phyloP scores from a whole-genome alignment of 1,284 basidiomycete genomes.

The Apiotrichum gracile region DNA sequence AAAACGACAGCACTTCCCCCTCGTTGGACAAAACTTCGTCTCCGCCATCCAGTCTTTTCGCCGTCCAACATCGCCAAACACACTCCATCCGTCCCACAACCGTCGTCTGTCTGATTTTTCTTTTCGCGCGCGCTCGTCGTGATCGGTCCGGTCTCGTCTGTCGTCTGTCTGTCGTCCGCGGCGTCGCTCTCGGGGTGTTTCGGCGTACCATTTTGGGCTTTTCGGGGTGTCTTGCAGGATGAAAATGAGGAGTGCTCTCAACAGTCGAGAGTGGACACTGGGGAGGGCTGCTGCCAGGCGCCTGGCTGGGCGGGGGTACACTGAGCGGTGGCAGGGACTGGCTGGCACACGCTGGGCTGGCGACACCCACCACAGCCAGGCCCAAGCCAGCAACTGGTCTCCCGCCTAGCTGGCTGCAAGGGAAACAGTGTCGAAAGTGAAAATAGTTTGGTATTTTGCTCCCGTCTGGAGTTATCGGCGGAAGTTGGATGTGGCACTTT shows the following conservation, averaged over 20 bases:
- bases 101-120: too few species aligned
- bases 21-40: neutral
- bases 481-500: too few species aligned
- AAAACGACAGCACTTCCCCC: neutral
- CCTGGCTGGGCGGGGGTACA: neutral
- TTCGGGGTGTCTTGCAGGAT: neutral
- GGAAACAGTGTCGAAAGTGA: too few species aligned
- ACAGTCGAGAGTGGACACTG: neutral
- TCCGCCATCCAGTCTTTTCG: neutral
- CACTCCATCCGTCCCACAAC: too few species aligned
- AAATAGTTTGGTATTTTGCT: too few species aligned
- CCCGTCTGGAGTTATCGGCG: too few species aligned
- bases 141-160: neutral
- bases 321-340: too few species aligned
- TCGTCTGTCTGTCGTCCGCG: neutral
- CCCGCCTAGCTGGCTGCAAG: too few species aligned
- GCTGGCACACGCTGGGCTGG: too few species aligned
- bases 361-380: too few species aligned
- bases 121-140: neutral
- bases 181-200: neutral
- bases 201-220: neutral
- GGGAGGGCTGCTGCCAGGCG: neutral
- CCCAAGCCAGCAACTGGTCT: too few species aligned
- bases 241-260: neutral
- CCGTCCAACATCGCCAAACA: too few species aligned